Evolutionary conservation across 495 filamentous ascomycete genomes (phyloP).

Genomic region (Aspergillus bertholletiae): DNA sequence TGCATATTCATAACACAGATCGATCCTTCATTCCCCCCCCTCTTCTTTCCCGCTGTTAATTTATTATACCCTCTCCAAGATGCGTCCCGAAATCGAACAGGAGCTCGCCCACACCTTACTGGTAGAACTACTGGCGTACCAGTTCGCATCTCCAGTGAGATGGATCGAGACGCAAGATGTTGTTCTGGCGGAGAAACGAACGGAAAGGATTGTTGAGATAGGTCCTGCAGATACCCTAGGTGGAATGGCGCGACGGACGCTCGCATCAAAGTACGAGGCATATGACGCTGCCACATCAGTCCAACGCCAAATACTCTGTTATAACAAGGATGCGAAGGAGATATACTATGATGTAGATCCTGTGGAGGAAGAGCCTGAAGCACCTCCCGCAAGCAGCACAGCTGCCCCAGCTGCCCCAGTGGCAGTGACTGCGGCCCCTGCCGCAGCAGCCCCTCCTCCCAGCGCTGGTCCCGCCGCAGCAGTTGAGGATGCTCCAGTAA

Average conservation of each 20-base stretch:
- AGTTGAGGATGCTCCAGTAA: conserved; percentile 81
- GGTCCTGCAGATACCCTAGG: conserved; percentile 97
- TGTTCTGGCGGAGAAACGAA: conserved; percentile 89
- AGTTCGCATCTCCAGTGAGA: conserved; percentile 97
- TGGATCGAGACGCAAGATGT: conserved; percentile 99
- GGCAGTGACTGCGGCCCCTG: conserved; percentile 45
- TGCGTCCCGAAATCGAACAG: conserved; percentile 98
- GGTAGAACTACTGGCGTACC: conserved; percentile 96
- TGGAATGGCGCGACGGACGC: conserved; percentile 93
- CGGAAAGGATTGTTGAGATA: conserved; percentile 96
- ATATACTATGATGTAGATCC: conserved; percentile 99
- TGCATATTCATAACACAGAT: background rate
- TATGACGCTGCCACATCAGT: conserved; percentile 95
- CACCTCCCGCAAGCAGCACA: conserved; percentile 45
- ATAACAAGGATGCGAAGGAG: conserved; percentile 98
- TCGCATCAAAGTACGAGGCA: conserved; percentile 97
- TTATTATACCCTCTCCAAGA: conserved; percentile 44
- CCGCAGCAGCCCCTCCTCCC: conserved; percentile 53
- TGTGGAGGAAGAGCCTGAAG: conserved; percentile 79
- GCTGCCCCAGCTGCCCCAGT: conserved; percentile 19
- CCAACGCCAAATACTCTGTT: conserved; percentile 96
- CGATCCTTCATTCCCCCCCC: background rate
- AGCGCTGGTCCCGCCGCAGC: conserved; percentile 85
- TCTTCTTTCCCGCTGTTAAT: background rate
- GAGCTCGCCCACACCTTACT: conserved; percentile 96